Evolutionary conservation across 768 basidiomycete species (phyloP).

Genomic region (Pisolithus sp.): DNA sequence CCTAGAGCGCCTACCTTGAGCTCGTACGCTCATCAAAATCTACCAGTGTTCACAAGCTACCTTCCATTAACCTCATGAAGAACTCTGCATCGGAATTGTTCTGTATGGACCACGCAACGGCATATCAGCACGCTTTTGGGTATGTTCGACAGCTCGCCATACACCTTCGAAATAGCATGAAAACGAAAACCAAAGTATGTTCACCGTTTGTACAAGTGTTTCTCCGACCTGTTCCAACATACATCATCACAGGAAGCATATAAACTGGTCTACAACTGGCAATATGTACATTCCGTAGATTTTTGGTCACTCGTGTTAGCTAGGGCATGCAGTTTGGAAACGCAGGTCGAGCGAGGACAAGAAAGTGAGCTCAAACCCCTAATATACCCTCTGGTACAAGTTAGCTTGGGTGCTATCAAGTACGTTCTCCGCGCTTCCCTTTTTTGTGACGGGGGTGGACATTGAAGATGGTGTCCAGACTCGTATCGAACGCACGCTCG

Average conservation of each 20-base stretch:
- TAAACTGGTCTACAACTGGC: constrained; percentile 98
- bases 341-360: constrained; percentile 42
- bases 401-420: constrained; percentile 90
- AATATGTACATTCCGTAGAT: constrained; percentile 91
- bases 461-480: constrained; percentile 39
- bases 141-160: constrained; percentile 95
- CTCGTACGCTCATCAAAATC: constrained; percentile 79
- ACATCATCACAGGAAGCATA: constrained; percentile 64
- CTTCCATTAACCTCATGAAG: constrained; percentile 94
- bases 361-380: constrained; percentile 82
- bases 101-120: constrained; percentile 60
- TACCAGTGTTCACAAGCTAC: constrained; percentile 81
- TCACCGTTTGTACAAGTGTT: background rate
- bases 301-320: constrained; percentile 92
- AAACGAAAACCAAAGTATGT: constrained; percentile 73
- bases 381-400: constrained; percentile 93
- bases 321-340: constrained; percentile 63
- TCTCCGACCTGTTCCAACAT: constrained; percentile 6
- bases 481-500: constrained; percentile 85
- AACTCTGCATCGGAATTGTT: constrained; percentile 94
- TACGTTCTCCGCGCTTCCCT: constrained; percentile 32
- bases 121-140: constrained; percentile 93
- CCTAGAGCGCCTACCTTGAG: constrained; percentile 80
- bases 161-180: constrained; percentile 87
- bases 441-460: background rate